Base-by-base conservation (phyloP, 805 yeast species). In the Saturnispora saitoi region DNA sequence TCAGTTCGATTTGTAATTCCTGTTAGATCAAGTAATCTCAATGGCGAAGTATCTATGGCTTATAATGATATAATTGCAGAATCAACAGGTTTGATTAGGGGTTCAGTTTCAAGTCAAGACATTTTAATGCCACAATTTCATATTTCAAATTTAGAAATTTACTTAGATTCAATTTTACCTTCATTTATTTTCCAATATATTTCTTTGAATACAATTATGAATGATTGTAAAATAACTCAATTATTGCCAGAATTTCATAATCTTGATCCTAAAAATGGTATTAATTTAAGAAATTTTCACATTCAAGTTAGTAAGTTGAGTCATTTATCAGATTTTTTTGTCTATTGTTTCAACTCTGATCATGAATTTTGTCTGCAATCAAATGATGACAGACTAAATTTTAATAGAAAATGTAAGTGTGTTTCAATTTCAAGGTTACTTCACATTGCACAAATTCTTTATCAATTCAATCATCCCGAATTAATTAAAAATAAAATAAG, bases 251-350 rank as follows among this genome's bases (percentile, higher is more conserved):
- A 69, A 8, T 83, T 86, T 56, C 66, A 73, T 45, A 70, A 76
- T 50, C 61, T 81, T 57, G 90, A 84, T 55, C 91, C 89, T 14
- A 77, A 72, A 49, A 70, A 75, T 39, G 93, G 95, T 4, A 80
- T 86, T 5, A 78, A 87, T 3, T 72, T 89, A 48, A 74, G 97
- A 53, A 86, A 90, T 60, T 90, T 89, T 64, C 88, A 86, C 59
- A 78, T 85, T 49, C 98, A 91, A 65, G 84, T 81, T 17, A 75
- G 88, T n/a, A 89, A 88, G 60, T 69, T 83, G 51, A 84, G 93
- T 31, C 70, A 78, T 26, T 70, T 88, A 9, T 74, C 93, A 0
- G 95, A 86, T 59, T 76, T 88, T 45, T 68, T 87, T 5, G 77
- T 90, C n/a, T 91, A 89, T 62, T 77, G 88, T 53, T 71, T 80